A percentile compares a stretch with the other conserved stretches of the same genome.
phyloP scores from a whole-genome alignment of 2,329 filamentous ascomycete species.

The Trichoderma sp. region DNA sequence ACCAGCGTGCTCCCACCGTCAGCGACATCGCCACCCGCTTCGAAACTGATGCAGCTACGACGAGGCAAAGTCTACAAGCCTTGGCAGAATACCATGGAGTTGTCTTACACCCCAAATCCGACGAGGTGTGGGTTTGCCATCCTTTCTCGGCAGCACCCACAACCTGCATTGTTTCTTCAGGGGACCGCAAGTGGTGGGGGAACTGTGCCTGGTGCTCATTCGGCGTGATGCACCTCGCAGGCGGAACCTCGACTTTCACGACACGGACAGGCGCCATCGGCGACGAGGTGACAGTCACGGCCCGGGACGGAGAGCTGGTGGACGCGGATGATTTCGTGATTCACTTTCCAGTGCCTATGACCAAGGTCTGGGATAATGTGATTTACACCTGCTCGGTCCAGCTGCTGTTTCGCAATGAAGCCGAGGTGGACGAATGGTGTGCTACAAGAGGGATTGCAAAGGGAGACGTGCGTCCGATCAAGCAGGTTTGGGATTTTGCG shows the following conservation, averaged over 20 bases:
- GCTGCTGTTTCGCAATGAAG: neutral
- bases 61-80: neutral
- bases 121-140: slow-evolving; percentile 1
- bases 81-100: neutral
- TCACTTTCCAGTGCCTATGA: neutral
- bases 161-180: neutral
- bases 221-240: neutral
- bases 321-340: neutral
- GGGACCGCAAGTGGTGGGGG: neutral
- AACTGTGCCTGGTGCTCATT: neutral
- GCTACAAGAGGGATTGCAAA: neutral
- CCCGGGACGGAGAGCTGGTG: neutral
- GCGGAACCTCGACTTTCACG: neutral
- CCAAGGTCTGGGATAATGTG: neutral
- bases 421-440: neutral
- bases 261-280: neutral
- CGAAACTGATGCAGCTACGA: neutral
- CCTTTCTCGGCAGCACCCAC: neutral
- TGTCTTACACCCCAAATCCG: neutral
- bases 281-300: neutral
- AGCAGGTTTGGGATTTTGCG: neutral
- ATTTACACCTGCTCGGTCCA: neutral
- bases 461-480: neutral
- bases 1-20: neutral
- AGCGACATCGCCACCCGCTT: neutral